Evolutionary conservation across 257 asterid genomes (phyloP), one percentile per base, ranked within the genome.

Genomic region (Galeopsis tetrahit): DNA sequence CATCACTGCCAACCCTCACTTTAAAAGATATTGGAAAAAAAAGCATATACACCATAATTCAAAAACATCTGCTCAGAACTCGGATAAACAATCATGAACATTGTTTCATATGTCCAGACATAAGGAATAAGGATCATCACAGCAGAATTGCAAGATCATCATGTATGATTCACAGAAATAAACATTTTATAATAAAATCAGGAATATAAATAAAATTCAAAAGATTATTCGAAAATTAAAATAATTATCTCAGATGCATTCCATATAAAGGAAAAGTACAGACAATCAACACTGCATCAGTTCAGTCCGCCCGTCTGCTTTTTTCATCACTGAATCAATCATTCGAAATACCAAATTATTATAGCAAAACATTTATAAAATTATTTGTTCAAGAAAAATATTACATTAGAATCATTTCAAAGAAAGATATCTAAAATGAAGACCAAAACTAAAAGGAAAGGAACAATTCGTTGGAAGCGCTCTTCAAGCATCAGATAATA

Each of bases 241-340:
- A 6, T 10, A 0, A 17, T 2, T 14, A 49, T 40, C 83, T 79
- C 83, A 88, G 92, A 84, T 14, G 52, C 48, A 66, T 76, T 80
- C 85, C 93, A 63, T 4, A 48, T 31, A 35, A 28, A 67, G 90
- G 96, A 83, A 86, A 10, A 15, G 6, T 69, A 84, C 91, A 84
- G 97, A 90, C 96, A 90, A 13, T 90, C 97, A 75, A 81, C 97
- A 88, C 55, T 89, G 93, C 97, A 88, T 90, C 97, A 90, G 33
- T 82, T 90, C 97, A 14, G 96, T 79, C 97, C 97, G 93, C 93
- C 96, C 96, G 93, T 90, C 97, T 61, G 97, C 93, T 78, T 76
- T 77, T 42, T 81, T 75, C 96, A 81, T 90, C 95, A 88, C 66
- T 2, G 89, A 77, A 0, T 7, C 7, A 38, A n/a, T 5, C 17